Evolutionary conservation across 2,329 filamentous ascomycete species (phyloP).

Genomic region (Paecilomyces variotii): DNA sequence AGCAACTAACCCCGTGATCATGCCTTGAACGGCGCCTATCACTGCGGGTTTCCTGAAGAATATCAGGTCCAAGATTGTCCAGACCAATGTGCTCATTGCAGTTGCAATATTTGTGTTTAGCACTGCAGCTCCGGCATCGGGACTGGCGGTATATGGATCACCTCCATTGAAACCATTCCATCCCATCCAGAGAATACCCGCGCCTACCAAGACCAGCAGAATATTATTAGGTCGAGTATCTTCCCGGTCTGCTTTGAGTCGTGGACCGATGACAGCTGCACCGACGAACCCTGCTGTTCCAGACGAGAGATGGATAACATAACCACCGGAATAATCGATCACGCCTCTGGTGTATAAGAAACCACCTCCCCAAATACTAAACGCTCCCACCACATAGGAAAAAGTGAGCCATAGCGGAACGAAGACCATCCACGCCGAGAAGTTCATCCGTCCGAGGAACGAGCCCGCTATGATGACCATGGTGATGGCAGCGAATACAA

Average conservation of each 20-base stretch:
- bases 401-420: slow-evolving; percentile 46
- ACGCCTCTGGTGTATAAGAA: slow-evolving; percentile 40
- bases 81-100: slow-evolving; percentile 40
- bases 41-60: slow-evolving; percentile 44
- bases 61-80: slow-evolving; percentile 39
- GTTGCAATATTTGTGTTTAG: slow-evolving; percentile 46
- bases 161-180: slow-evolving; percentile 50
- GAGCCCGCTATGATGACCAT: slow-evolving; percentile 41
- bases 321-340: slow-evolving; percentile 46
- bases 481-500: slow-evolving; percentile 47
- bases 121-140: slow-evolving; percentile 44
- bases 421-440: slow-evolving; percentile 46
- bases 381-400: slow-evolving; percentile 36
- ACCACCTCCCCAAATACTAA: slow-evolving; percentile 40
- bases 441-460: slow-evolving; percentile 43
- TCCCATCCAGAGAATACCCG: slow-evolving; percentile 45
- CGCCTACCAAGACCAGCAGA: slow-evolving; percentile 38
- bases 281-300: slow-evolving; percentile 42
- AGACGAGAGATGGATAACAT: slow-evolving; percentile 47
- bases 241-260: slow-evolving; percentile 37
- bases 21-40: slow-evolving; percentile 44
- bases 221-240: slow-evolving; percentile 43
- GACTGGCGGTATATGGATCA: slow-evolving; percentile 44
- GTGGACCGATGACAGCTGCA: slow-evolving; percentile 42
- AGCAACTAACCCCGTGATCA: slow-evolving; percentile 46